Evolutionary conservation across 1,139 yeast genomes (phyloP), one percentile per base, ranked within the genome.

Genomic region (Candida tetrigidarum): DNA sequence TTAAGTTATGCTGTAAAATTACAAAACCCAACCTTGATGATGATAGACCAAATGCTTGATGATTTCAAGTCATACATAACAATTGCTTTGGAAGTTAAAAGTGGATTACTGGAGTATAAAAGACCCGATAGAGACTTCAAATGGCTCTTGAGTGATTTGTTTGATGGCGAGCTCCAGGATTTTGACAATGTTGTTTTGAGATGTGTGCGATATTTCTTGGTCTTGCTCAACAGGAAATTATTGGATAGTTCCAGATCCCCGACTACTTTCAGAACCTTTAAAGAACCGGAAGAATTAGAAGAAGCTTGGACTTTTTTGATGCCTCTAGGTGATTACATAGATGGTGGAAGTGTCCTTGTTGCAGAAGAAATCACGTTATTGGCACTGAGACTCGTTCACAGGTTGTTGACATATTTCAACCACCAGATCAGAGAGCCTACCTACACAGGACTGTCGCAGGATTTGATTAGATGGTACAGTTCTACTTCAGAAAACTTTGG

Each of bases 21-120:
- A 46, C 83, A 80, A 45, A 88, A 88, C 55, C 97, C 97, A 1
- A 91, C 98, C 0, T 81, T 91, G 81, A 87, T 91, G 92, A 89
- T 92, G 85, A 89, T 93, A 53, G 98, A 93, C 63, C 97, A 92
- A 66, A 87, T 90, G 81, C 80, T 93, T 52, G 93, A 84, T 39
- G 97, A 91, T 62, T 86, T 92, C 59, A 84, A 85, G 52, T 77
- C 85, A 1, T 90, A 90, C 60, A 80, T 92, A 43, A 78, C 82
- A 37, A 73, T 91, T 39, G 95, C 97, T 0, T 74, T 89, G 19
- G 88, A 83, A 50, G 82, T 91, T 37, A 86, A 90, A 60, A 81
- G 80, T 51, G 85, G 87, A 1, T 78, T 84, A 45, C 69, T 75
- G 46, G 84, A 84, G 35, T 82, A 86, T 49, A 78, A 87, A 43